Conservation (phyloP, 345 rosid genomes). For the Salix brachista region DNA sequence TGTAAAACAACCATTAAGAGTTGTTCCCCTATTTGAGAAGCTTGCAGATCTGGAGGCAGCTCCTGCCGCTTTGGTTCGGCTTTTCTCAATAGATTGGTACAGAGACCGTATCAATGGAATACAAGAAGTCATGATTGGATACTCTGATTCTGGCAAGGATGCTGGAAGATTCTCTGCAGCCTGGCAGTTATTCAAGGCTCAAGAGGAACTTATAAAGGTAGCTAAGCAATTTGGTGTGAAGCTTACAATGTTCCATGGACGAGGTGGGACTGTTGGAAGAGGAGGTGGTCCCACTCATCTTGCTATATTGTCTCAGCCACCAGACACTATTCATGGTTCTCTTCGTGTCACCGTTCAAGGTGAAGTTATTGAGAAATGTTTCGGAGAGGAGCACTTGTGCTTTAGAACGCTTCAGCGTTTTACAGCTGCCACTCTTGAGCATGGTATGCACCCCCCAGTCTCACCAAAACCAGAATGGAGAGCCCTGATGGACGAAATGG, state of each 20-base stretch:
- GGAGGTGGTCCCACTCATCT: conserved; percentile 99
- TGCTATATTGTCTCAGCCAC: conserved; percentile 99
- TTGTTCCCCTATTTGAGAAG: conserved; percentile 97
- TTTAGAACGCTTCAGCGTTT: conserved; percentile 94
- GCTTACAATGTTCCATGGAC: conserved; percentile 98
- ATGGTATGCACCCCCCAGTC: conserved; percentile 88
- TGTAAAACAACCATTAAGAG: conserved; percentile 82
- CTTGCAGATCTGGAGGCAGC: conserved; percentile 97
- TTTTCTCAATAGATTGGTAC: conserved; percentile 94
- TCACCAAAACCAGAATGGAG: conserved; percentile 98
- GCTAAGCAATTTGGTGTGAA: conserved; percentile 81
- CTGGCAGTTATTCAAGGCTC: conserved; percentile 97
- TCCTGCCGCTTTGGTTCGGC: conserved; percentile 88
- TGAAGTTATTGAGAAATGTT: conserved; percentile 93
- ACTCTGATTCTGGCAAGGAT: conserved; percentile 97
- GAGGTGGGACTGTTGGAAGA: conserved; percentile 99
- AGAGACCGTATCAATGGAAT: conserved; percentile 81
- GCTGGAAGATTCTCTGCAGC: conserved; percentile 97
- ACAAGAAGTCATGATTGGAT: conserved; percentile 99
- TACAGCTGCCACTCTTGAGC: conserved; percentile 96
- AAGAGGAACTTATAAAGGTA: conserved; percentile 90
- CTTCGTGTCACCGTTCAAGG: conserved; percentile 95
- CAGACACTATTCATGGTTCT: conserved; percentile 92
- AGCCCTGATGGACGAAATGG: conserved; percentile 81
- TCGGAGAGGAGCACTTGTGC: conserved; percentile 93